phyloP scores from a whole-genome alignment of 2,329 filamentous ascomycete species.

The Ascosphaera aggregata region DNA sequence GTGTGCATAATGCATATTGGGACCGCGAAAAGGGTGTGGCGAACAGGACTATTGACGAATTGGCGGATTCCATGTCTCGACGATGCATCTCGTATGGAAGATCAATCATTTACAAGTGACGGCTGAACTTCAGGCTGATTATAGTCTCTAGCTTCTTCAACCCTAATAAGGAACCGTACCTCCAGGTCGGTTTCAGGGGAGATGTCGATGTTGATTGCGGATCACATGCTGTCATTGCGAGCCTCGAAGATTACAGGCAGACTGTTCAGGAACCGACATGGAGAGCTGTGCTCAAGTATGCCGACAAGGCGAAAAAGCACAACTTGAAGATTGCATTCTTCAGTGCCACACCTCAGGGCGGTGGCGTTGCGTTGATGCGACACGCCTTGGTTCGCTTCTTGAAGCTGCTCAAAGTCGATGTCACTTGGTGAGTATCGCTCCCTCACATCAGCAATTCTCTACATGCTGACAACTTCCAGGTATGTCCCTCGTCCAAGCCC shows the following conservation, averaged over 20 bases:
- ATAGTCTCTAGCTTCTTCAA: constrained; percentile 39
- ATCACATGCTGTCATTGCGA: constrained; percentile 37
- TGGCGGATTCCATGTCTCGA: constrained; percentile 58
- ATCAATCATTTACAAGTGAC: neutral
- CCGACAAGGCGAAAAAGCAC: constrained; percentile 35
- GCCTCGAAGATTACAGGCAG: constrained; percentile 31
- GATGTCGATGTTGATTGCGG: constrained; percentile 46
- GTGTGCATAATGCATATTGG: constrained; percentile 9
- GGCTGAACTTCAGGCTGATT: constrained; percentile 2
- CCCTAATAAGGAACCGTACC: constrained; percentile 43
- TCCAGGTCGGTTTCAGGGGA: constrained; percentile 42
- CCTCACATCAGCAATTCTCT: neutral
- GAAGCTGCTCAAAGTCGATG: constrained; percentile 39
- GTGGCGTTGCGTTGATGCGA: constrained; percentile 60
- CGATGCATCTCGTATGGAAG: constrained; percentile 48
- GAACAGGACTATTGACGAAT: constrained; percentile 45
- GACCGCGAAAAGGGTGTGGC: constrained; percentile 21
- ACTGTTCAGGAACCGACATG: constrained; percentile 41
- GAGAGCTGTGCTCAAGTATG: constrained; percentile 39
- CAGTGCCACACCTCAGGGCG: constrained; percentile 60
- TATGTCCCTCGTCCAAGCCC: constrained; percentile 58
- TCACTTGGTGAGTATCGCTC: constrained; percentile 39
- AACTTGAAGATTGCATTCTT: constrained; percentile 55
- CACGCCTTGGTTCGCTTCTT: constrained; percentile 55
- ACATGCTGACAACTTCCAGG: constrained; percentile 14